These are phyloP conservation scores for Penicillium antarcticum DNA, from an alignment of 495 filamentous ascomycete species.

Conservation along the genomic window DNA sequence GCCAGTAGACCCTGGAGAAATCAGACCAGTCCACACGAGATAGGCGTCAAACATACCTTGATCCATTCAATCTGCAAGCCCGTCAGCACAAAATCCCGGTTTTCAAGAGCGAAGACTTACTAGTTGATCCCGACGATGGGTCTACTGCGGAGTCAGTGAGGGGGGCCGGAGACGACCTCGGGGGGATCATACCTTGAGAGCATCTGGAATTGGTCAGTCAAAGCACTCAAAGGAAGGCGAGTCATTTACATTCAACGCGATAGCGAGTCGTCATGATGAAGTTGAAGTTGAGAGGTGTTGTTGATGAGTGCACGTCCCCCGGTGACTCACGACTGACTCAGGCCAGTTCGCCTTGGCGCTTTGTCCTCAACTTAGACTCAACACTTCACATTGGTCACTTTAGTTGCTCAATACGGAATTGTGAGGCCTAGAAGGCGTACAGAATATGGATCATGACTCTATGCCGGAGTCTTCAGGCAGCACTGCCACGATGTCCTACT, in stretches of 20 bases:
- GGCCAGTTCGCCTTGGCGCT: background rate
- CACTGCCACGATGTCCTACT: conserved; percentile 7
- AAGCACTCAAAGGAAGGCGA: background rate
- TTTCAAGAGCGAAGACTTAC: conserved; percentile 35
- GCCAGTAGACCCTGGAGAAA: conserved; percentile 79
- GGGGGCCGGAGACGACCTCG: background rate
- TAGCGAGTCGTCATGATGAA: conserved; percentile 81
- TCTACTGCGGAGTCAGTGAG: conserved; percentile 43
- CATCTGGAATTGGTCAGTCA: conserved; percentile 53
- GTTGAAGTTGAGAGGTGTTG: background rate
- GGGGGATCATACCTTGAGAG: conserved; percentile 58
- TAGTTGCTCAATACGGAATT: background rate
- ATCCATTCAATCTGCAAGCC: conserved; percentile 62
- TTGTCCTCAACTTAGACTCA: background rate
- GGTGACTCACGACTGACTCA: background rate
- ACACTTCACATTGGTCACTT: background rate
- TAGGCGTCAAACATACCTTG: conserved; percentile 43
- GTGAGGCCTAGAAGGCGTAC: background rate
- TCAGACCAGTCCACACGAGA: conserved; percentile 36
- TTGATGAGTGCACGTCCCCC: conserved; percentile 4
- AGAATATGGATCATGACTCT: background rate
- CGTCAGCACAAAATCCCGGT: conserved; percentile 1
- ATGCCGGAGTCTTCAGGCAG: conserved; percentile 4
- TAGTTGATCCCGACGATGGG: conserved; percentile 84
- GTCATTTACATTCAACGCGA: conserved; percentile 74